phyloP scores from a whole-genome alignment of 2,329 filamentous ascomycete species.

The Fusarium sororula region DNA sequence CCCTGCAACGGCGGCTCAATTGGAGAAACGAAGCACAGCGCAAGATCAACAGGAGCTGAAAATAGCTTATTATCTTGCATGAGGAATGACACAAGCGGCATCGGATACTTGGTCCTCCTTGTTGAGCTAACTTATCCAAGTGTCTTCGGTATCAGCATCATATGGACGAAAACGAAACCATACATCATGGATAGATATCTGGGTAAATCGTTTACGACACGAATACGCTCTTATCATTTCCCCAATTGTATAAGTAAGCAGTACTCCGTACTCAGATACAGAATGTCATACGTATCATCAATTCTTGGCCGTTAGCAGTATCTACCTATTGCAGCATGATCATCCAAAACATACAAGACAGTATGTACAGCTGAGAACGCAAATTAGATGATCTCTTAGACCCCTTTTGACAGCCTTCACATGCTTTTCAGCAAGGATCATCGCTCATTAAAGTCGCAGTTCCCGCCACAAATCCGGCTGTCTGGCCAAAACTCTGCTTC shows the following conservation, averaged over 20 bases:
- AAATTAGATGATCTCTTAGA: constrained; percentile 13
- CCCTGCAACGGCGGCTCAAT: constrained; percentile 1
- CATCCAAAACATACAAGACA: background rate
- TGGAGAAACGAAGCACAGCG: constrained; percentile 13
- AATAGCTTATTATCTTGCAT: background rate
- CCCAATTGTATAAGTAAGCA: background rate
- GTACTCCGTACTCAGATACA: background rate
- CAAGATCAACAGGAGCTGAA: constrained; percentile 7
- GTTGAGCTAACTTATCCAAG: background rate
- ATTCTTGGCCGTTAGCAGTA: constrained; percentile 17
- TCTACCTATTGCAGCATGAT: constrained; percentile 14
- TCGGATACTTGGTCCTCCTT: background rate
- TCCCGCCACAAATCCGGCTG: constrained; percentile 36
- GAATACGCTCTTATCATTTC: background rate
- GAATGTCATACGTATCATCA: background rate
- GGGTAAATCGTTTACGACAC: background rate
- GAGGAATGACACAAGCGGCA: background rate
- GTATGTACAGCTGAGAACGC: background rate
- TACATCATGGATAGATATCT: background rate
- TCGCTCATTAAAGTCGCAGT: constrained; percentile 15
- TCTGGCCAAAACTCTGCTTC: constrained; percentile 17
- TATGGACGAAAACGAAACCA: background rate
- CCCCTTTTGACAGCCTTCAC: constrained; percentile 28
- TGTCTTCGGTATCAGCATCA: background rate
- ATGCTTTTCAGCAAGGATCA: constrained; percentile 38